Base-by-base conservation (phyloP, 805 yeast species). In the Metschnikowia cubensis region DNA sequence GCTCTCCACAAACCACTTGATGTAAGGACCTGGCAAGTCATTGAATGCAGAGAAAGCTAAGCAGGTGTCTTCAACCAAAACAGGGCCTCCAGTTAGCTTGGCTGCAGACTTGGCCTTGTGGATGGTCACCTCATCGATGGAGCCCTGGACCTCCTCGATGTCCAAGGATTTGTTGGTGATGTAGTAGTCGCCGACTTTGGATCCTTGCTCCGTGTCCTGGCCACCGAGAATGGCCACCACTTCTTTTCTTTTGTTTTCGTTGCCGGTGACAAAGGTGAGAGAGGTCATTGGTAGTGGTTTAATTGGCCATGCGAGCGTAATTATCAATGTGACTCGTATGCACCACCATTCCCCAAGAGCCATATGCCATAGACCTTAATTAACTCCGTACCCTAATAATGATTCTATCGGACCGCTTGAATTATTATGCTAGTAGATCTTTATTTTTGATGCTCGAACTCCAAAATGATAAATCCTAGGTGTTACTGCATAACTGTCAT, bases 21-120 rank as follows among this genome's bases (percentile, higher is more conserved):
- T 79, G 56, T 89, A 89, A 1, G 98, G 98, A 21, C 99, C 99
- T 3, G 99, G 99, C 45, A 94, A 77, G 54, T 77, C 75, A 47
- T 87, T 83, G 62, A 85, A 76, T 1, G 96, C 96, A 45, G 79
- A 79, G 67, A 87, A 94, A 3, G 86, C 88, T 36, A 94, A 77
- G 45, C 96, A 91, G 0, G 99, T 94, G 61, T 94, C 99, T 64
- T 94, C 99, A 3, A 91, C 97, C 50, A 94, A 75, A 0, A 89
- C 97, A 0, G 98, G 92, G 0, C 96, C 94, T 2, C 74, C 64
- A 3, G 83, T 65, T 7, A 80, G 63, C 11, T 66, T 62, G 5
- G 92, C 86, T 2, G 96, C 96, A 11, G 83, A 76, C 59, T 75
- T 69, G 50, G 95, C 89, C 66, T 94, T 94, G 62, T 83, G 88